These are phyloP conservation scores for Naganishia liquefaciens DNA, from an alignment of 1,284 basidiomycete species.

Conservation along the genomic window DNA sequence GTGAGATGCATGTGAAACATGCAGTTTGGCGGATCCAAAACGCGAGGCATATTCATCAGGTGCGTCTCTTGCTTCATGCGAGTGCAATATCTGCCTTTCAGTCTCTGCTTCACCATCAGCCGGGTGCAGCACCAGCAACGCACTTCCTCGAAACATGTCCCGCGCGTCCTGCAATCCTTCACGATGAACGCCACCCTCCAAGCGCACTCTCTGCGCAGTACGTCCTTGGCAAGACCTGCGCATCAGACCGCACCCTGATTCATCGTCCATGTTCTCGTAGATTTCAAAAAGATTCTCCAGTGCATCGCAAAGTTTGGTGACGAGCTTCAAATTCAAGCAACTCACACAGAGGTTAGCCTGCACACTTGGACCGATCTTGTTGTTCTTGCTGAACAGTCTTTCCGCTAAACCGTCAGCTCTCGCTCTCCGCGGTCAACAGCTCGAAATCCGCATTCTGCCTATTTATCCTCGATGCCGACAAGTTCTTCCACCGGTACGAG, in stretches of 20 bases:
- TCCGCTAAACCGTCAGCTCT: conserved; percentile 19
- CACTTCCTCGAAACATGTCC: too few relatives aligned
- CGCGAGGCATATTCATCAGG: neutral
- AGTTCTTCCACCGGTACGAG: conserved; percentile 48
- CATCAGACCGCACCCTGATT: neutral
- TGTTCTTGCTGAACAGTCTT: neutral
- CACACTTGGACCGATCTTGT: neutral
- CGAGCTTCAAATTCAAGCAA: conserved; percentile 50
- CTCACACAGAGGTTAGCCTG: conserved; percentile 40
- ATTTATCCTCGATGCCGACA: conserved; percentile 43
- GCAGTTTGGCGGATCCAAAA: conserved; percentile 5
- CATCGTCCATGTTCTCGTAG: conserved; percentile 35
- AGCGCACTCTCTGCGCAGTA: conserved; percentile 28
- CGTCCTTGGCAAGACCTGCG: neutral
- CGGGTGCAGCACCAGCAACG: neutral
- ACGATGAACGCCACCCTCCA: conserved; percentile 31
- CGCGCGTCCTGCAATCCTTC: neutral
- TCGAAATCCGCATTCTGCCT: conserved; percentile 51
- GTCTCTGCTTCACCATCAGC: neutral
- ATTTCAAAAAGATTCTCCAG: conserved; percentile 49
- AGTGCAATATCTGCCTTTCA: neutral
- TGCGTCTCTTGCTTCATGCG: neutral
- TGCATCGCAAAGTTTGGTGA: conserved; percentile 53
- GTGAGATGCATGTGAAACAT: conserved; percentile 2
- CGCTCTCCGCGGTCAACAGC: conserved; percentile 45